Evolutionary conservation across 1,284 basidiomycete genomes (phyloP).

Genomic region (Spongiforma sp.): DNA sequence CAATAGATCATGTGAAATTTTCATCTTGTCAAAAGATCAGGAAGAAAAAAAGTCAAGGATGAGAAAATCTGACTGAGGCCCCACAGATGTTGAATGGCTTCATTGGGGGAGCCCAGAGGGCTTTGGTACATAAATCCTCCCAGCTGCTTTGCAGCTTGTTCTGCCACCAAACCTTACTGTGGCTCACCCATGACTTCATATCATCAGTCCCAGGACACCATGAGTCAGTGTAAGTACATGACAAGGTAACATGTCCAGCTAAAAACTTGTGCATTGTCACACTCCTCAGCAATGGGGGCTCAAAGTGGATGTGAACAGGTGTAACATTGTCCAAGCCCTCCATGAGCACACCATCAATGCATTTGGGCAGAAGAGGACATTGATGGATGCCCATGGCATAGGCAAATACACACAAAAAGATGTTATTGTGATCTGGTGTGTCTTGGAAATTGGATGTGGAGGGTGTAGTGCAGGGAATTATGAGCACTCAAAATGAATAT

Average conservation of each 20-base stretch:
- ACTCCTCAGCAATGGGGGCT: conserved; percentile 85
- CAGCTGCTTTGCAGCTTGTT: conserved; percentile 82
- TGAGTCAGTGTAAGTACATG: conserved; percentile 1
- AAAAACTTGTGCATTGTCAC: conserved; percentile 90
- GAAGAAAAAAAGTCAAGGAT: no score
- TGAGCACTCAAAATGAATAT: conserved; percentile 9
- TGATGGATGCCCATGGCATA: conserved; percentile 98
- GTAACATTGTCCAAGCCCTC: conserved; percentile 61
- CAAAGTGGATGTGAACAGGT: conserved; percentile 91
- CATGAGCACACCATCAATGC: conserved; percentile 24
- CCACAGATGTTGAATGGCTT: no score
- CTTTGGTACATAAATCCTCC: no score
- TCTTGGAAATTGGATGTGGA: conserved; percentile 70
- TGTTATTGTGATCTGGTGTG: conserved; percentile 84
- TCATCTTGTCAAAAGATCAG: no score
- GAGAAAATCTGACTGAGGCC: no score
- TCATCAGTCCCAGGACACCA: conserved; percentile 44
- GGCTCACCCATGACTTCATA: conserved; percentile 94
- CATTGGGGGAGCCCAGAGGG: no score
- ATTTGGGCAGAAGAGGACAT: conserved; percentile 59
- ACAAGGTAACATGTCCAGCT: conserved; percentile 71
- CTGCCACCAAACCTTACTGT: conserved; percentile 90
- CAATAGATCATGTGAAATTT: no score
- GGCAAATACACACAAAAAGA: conserved; percentile 88
- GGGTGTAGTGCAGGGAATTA: conserved; percentile 46